A percentile compares a stretch with the other conserved stretches of the same genome.
Evolutionary conservation across 1,139 yeast species (phyloP).

Genomic region (Candida dubliniensis): DNA sequence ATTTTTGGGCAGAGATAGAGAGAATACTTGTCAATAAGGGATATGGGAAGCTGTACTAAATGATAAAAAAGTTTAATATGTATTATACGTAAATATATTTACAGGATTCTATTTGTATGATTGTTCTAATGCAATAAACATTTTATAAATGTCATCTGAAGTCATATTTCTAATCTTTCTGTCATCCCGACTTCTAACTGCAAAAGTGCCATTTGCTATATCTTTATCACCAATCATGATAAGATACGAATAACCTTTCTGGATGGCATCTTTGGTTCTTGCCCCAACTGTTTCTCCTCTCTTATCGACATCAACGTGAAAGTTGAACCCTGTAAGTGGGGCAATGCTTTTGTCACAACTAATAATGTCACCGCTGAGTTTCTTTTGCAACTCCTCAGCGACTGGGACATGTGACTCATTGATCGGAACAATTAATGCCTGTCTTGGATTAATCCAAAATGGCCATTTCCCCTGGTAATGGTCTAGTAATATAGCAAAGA

Average conservation of each 20-base stretch:
- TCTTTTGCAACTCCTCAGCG: constrained; percentile 51
- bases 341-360: constrained; percentile 33
- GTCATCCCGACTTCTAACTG: constrained; percentile 63
- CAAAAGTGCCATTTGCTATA: constrained; percentile 55
- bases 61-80: not conserved
- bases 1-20: constrained; percentile 79
- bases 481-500: constrained; percentile 86
- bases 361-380: constrained; percentile 52
- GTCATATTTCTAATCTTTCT: constrained; percentile 48
- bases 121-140: constrained; percentile 53
- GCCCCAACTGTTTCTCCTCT: constrained; percentile 79
- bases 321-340: constrained; percentile 60
- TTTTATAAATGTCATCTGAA: constrained; percentile 46
- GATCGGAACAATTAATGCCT: constrained; percentile 83
- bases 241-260: constrained; percentile 76
- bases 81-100: constrained; percentile 10
- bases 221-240: constrained; percentile 89
- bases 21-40: constrained; percentile 53
- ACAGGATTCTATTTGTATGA: constrained; percentile 28
- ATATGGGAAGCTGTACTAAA: constrained; percentile 27
- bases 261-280: constrained; percentile 75
- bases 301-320: constrained; percentile 72
- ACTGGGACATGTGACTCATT: constrained; percentile 54
- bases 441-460: constrained; percentile 96
- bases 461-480: constrained; percentile 97